Evolutionary conservation across 805 yeast species (phyloP).

Genomic region (Citeromyces matritensis): DNA sequence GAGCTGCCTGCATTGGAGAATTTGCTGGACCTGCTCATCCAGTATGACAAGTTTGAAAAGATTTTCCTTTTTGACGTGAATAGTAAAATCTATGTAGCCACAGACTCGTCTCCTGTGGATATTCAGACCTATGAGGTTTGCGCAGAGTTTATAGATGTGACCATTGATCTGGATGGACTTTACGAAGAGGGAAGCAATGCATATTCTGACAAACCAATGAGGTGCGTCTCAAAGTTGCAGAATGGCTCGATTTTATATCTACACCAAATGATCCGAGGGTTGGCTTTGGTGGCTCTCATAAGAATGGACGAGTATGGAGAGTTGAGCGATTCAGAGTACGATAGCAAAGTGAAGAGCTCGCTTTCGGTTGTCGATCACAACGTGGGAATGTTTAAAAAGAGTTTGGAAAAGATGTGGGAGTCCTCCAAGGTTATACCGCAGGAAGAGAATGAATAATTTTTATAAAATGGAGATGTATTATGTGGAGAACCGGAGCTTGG

Average conservation of each 20-base stretch:
- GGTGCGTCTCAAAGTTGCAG: constrained; percentile 61
- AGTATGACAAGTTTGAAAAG: constrained; percentile 83
- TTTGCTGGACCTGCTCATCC: constrained; percentile 75
- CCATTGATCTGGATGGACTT: constrained; percentile 72
- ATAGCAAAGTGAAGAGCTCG: constrained; percentile 17
- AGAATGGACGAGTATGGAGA: constrained; percentile 46
- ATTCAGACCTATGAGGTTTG: constrained; percentile 93
- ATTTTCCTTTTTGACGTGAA: constrained; percentile 85
- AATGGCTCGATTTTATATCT: constrained; percentile 77
- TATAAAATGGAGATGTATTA: too few relatives aligned
- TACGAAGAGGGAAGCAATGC: constrained; percentile 15
- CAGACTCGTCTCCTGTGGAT: constrained; percentile 93
- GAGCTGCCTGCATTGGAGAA: constrained; percentile 83
- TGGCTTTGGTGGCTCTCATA: constrained; percentile 80
- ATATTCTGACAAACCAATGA: constrained; percentile 9
- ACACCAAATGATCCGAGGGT: constrained; percentile 84
- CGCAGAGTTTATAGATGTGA: constrained; percentile 91
- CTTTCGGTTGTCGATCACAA: constrained; percentile 76
- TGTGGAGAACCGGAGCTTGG: too few relatives aligned
- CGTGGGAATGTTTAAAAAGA: constrained; percentile 63
- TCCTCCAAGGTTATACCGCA: constrained; percentile 21
- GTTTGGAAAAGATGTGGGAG: constrained; percentile 62
- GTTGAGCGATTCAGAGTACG: constrained; percentile 17
- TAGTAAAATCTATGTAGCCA: constrained; percentile 88
- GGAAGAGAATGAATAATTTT: too few relatives aligned